Conservation (phyloP, 2,329 filamentous ascomycete genomes). For the Paecilomyces formosus region DNA sequence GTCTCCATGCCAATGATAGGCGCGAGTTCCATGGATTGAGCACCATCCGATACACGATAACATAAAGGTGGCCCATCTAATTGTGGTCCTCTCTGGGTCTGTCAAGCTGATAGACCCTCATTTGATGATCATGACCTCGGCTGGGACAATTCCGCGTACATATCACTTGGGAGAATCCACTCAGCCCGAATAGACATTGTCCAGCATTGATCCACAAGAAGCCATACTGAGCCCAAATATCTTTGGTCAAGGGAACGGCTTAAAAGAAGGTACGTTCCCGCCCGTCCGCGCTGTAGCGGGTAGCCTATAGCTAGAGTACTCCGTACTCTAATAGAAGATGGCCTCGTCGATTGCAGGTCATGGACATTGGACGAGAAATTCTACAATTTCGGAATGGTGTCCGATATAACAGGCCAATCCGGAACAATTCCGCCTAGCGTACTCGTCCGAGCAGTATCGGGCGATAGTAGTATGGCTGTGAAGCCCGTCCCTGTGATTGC, state of each 20-base stretch:
- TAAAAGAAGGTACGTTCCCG: neutral
- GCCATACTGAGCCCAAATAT: neutral
- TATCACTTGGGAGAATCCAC: neutral
- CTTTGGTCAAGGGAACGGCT: neutral
- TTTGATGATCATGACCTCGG: neutral
- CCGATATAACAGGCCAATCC: neutral
- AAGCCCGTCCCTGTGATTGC: no score
- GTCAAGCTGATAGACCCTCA: neutral
- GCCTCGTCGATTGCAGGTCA: neutral
- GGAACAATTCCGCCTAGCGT: neutral
- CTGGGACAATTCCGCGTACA: neutral
- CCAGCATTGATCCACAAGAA: neutral
- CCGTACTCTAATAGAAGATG: neutral
- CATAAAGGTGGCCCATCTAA: neutral
- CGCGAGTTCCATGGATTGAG: neutral
- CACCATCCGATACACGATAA: neutral
- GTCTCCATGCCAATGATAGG: neutral
- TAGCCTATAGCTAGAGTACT: neutral
- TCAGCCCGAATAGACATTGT: neutral
- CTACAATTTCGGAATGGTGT: neutral
- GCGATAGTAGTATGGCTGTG: no score
- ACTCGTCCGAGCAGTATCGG: no score
- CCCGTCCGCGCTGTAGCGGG: neutral
- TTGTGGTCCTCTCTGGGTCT: neutral
- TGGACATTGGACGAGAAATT: neutral